Evolutionary conservation across 768 basidiomycete species (phyloP).

Genomic region (Russula sp.): DNA sequence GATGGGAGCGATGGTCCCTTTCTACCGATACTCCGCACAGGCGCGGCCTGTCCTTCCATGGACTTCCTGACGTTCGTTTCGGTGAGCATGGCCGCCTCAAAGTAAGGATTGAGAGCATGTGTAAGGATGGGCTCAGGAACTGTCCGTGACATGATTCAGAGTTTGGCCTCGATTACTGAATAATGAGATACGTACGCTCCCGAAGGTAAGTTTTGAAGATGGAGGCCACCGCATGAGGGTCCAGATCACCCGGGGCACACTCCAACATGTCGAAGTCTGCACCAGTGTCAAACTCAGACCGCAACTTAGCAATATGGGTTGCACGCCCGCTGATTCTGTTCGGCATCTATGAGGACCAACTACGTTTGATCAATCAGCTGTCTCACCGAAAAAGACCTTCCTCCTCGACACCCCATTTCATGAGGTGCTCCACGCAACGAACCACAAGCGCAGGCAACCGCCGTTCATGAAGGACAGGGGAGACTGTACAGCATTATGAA

Average conservation of each 20-base stretch:
- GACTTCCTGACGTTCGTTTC: constrained; percentile 38
- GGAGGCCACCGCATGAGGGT: constrained; percentile 91
- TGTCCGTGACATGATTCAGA: constrained; percentile 29
- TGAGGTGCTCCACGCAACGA: constrained; percentile 74
- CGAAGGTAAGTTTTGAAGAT: constrained; percentile 90
- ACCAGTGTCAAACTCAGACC: constrained; percentile 79
- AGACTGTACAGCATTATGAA: constrained; percentile 5
- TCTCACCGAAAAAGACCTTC: constrained; percentile 80
- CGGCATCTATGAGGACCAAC: constrained; percentile 5
- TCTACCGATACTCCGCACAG: constrained; percentile 14
- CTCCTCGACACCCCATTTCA: constrained; percentile 78
- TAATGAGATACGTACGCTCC: constrained; percentile 57
- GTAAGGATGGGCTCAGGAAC: constrained; percentile 88
- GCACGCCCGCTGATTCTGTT: constrained; percentile 75
- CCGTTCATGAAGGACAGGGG: constrained; percentile 22
- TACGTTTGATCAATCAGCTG: not conserved
- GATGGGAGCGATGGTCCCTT: constrained; percentile 10
- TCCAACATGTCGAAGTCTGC: constrained; percentile 79
- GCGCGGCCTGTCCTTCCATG: constrained; percentile 7
- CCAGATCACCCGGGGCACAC: constrained; percentile 77
- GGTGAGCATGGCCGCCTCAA: constrained; percentile 66
- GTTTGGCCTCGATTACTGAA: constrained; percentile 8
- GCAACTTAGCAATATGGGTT: constrained; percentile 67
- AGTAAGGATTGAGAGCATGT: constrained; percentile 56
- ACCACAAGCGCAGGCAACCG: constrained; percentile 68